Base-by-base conservation (phyloP, 129 eudicot species). In the Centella asiatica region DNA sequence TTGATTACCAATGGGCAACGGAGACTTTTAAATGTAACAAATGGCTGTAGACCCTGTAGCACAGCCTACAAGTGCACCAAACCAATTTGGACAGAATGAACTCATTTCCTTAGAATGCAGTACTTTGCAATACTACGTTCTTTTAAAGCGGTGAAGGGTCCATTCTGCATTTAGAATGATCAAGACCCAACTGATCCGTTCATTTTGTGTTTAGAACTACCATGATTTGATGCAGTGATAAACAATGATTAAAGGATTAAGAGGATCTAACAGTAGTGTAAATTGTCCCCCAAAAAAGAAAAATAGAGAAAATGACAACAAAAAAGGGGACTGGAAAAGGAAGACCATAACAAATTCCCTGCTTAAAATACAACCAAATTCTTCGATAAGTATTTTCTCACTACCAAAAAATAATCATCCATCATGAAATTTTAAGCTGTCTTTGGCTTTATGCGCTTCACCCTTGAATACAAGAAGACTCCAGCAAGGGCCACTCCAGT, bases 401-500 rank as follows among this genome's bases (percentile, higher is more conserved):
- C 74, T 49, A 55, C 26, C 60, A 65, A 44, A 72, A 72, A 20
- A 62, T 57, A 29, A 17, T 50, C 19, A 27, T 4, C 14, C 44
- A 10, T 23, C 15, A 33, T 2, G 29, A 34, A 58, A 53, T 44
- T 69, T 84, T 49, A 90, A 68, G 81, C 94, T 20, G 79, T 70
- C 80, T 92, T 86, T 23, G 97, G 81, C 87, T 83, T 92, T 17
- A 84, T 55, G 61, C 90, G 74, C 75, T 84, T 87, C 80, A 84
- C 88, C 74, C 90, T 84, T 7, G 96, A 92, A 70, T 92, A 92
- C 65, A 92, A 71, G 72, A 92, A 92, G 45, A 92, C 96, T 69
- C 98, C 96, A 28, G 98, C 96, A 66, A 92, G 96, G 37, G 96
- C 98, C 46, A 92, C 78, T 53, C 95, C 98, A 14, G 98, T 92